Conservation (phyloP, 495 filamentous ascomycete species). For the Daldinia caldariorum region DNA sequence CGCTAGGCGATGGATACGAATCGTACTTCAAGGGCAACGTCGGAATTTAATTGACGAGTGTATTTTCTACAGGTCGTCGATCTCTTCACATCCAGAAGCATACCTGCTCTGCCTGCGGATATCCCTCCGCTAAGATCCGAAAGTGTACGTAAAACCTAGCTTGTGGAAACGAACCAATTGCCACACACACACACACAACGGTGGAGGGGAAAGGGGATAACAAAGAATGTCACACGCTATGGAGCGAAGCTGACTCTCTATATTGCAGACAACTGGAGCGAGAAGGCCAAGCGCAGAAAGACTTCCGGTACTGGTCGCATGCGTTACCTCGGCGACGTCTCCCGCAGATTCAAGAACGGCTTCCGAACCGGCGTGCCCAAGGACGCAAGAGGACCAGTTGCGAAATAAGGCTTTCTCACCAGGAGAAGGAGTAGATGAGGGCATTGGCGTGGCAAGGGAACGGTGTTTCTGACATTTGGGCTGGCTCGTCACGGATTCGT, state of each 20-base stretch:
- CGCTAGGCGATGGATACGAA: constrained; percentile 9
- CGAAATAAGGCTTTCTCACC: constrained; percentile 45
- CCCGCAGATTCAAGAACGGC: constrained; percentile 93
- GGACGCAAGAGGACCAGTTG: constrained; percentile 74
- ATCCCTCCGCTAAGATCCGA: constrained; percentile 94
- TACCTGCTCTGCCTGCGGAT: constrained; percentile 96
- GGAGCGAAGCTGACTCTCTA: constrained; percentile 19
- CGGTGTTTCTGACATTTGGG: constrained; percentile 52
- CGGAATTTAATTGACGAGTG: constrained; percentile 38
- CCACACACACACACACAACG: neutral
- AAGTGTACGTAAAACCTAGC: constrained; percentile 82
- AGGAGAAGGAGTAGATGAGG: constrained; percentile 42
- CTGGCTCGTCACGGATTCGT: constrained; percentile 46
- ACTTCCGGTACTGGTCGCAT: constrained; percentile 95
- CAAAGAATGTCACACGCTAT: constrained; percentile 32
- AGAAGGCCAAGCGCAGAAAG: constrained; percentile 99
- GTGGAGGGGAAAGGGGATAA: constrained; percentile 1
- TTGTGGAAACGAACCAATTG: neutral
- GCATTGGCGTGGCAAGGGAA: constrained; percentile 48
- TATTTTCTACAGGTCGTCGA: constrained; percentile 73
- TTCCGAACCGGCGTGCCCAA: constrained; percentile 92
- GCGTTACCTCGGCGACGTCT: constrained; percentile 87
- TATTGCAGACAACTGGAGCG: constrained; percentile 91
- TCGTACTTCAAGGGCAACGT: neutral
- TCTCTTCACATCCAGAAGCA: constrained; percentile 99